Evolutionary conservation across 2,329 filamentous ascomycete species (phyloP), one percentile per base, ranked within the genome.

Genomic region (Fusarium humuli): DNA sequence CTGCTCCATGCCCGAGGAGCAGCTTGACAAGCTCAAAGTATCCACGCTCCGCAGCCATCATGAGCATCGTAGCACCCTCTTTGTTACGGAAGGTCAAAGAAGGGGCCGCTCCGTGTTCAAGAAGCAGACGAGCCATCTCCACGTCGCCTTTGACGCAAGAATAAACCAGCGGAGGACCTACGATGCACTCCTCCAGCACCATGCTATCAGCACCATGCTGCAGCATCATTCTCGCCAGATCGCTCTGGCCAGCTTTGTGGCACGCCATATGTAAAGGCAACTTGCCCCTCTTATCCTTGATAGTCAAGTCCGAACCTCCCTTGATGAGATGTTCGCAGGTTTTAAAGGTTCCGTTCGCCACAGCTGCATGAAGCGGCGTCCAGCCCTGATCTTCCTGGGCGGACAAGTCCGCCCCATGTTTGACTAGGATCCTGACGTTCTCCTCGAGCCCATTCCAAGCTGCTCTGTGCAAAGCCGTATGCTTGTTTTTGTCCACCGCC

Each of bases 231-330:
- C 13, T 32, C 5, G 23, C 10, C 18, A 57, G 2, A 4, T 32
- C 30, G 30, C 12, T 5, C 3, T 13, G 1, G 0, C 41, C 50
- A 3, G 16, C 7, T 0, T 4, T 0, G 1, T 2, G 0, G 12
- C 14, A 60, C 29, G 52, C 8, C 4, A 25, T 2, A 3, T 60
- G 57, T 1, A 46, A 4, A 1, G 32, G n/a, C n/a, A 2, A 25
- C 1, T 2, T 0, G 2, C 23, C 34, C 1, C 14, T 0, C 0
- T 0, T 1, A 2, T 25, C 5, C 1, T 11, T 47, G 0, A 12
- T 20, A 0, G 3, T 10, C 10, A 11, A 0, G 8, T 57, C 13
- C 0, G 52, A 25, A 3, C 52, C 57, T 2, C 14, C 2, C 2
- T 7, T 7, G 3, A 60, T 18, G 1, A 60, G 22, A 22, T 27